Conservation (phyloP, 345 rosid species). For the Melastoma malabathricum region DNA sequence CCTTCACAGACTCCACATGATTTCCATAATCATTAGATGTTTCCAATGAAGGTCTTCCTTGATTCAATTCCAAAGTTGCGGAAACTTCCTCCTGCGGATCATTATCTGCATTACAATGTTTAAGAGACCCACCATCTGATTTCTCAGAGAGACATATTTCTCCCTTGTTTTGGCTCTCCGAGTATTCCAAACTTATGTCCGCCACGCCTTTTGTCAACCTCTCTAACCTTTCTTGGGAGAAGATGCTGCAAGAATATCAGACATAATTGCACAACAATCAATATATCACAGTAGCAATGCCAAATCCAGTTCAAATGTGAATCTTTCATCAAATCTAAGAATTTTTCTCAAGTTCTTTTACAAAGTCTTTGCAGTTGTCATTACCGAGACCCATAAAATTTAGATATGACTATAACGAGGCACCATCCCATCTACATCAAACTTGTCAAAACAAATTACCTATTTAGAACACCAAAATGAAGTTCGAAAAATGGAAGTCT, state of each 20-base stretch:
- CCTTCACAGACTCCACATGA: constrained; percentile 20
- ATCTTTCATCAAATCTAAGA: not conserved
- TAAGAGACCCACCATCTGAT: constrained; percentile 13
- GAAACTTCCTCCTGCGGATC: constrained; percentile 10
- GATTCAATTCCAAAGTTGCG: constrained; percentile 19
- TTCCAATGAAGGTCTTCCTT: constrained; percentile 23
- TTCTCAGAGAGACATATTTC: constrained; percentile 19
- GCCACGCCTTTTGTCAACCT: constrained; percentile 49
- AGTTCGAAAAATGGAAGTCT: constrained; percentile 89
- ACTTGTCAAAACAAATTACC: constrained; percentile 23
- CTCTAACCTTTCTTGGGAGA: constrained; percentile 84
- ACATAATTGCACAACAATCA: constrained; percentile 10
- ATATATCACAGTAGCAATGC: not conserved
- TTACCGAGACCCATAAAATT: not conserved
- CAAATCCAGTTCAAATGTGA: not conserved
- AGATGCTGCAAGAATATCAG: constrained; percentile 41
- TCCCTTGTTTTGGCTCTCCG: constrained; percentile 9
- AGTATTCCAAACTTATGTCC: constrained; percentile 30
- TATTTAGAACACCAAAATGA: constrained; percentile 80
- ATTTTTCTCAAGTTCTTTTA: not conserved
- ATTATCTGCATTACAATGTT: constrained; percentile 19
- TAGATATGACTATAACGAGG: not conserved
- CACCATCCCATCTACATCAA: no score
- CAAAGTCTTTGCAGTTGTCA: no score
- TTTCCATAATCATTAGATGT: constrained; percentile 19